Percentiles rank a stretch among this genome's conserved stretches.
These are phyloP conservation scores for Leptodermis oblonga DNA, from an alignment of 257 asterid genomes.

Conservation along the genomic window DNA sequence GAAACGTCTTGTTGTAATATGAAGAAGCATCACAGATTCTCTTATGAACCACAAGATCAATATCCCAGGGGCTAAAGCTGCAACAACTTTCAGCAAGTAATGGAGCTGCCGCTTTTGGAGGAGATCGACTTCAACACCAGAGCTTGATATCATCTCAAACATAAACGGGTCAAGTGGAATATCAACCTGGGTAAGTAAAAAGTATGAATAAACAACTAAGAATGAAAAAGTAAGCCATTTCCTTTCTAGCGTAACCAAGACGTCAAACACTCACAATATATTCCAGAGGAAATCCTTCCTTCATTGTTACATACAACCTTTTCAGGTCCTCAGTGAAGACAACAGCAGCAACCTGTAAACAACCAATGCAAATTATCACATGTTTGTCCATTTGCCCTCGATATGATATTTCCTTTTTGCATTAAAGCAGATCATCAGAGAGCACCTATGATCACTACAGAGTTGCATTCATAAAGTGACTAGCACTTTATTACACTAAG, in stretches of 20 bases:
- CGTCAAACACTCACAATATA: slow-evolving; percentile 60
- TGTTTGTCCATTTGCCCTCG: neutral
- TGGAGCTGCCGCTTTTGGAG: slow-evolving; percentile 81
- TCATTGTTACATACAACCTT: slow-evolving; percentile 85
- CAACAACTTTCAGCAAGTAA: slow-evolving; percentile 72
- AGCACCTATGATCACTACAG: neutral
- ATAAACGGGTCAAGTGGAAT: slow-evolving; percentile 96
- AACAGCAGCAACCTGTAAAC: slow-evolving; percentile 81
- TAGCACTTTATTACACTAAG: neutral
- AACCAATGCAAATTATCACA: neutral
- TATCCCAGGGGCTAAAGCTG: slow-evolving; percentile 88
- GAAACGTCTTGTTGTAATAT: slow-evolving; percentile 65
- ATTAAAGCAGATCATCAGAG: neutral
- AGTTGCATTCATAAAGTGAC: neutral
- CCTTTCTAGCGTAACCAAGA: slow-evolving; percentile 14
- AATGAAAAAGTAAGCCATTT: slow-evolving; percentile 16
- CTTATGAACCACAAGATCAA: slow-evolving; percentile 81
- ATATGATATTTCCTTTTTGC: neutral
- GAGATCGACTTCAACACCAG: slow-evolving; percentile 95
- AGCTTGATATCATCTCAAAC: slow-evolving; percentile 84
- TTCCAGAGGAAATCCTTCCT: slow-evolving; percentile 97
- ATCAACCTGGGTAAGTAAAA: slow-evolving; percentile 62
- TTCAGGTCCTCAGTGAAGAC: slow-evolving; percentile 97
- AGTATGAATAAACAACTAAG: slow-evolving; percentile 17
- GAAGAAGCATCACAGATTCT: slow-evolving; percentile 81